Percentiles rank a stretch among this genome's conserved stretches.
phyloP scores from a whole-genome alignment of 1,139 yeast species.

The Kodamaea arcana region DNA sequence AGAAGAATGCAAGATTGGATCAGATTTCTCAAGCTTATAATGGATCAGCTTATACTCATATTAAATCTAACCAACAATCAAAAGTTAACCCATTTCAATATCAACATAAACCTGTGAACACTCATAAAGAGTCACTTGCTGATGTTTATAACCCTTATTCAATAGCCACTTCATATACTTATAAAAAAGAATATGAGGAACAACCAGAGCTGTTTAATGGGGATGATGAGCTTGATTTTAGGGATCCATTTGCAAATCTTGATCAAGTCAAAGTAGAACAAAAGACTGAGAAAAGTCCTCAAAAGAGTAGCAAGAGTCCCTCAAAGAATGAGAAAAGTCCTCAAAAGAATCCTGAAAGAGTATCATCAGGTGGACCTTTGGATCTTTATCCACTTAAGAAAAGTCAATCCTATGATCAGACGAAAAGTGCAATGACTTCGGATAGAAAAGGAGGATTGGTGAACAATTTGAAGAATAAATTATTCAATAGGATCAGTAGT shows the following conservation, averaged over 20 bases:
- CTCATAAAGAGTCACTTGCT: slow-evolving; percentile 5
- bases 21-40: no score
- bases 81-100: background rate
- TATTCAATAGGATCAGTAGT: slow-evolving; percentile 4
- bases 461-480: slow-evolving; percentile 15
- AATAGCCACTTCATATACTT: slow-evolving; percentile 4
- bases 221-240: slow-evolving; percentile 7
- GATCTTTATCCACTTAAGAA: slow-evolving; percentile 11
- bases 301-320: background rate
- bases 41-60: background rate
- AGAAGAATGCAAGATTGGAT: background rate
- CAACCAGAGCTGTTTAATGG: background rate
- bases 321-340: slow-evolving; percentile 2
- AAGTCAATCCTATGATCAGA: slow-evolving; percentile 34
- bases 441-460: slow-evolving; percentile 14
- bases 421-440: slow-evolving; percentile 33
- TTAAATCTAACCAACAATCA: no score
- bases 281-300: slow-evolving; percentile 1
- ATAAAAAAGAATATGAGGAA: slow-evolving; percentile 2
- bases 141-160: slow-evolving; percentile 5
- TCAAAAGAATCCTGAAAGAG: background rate
- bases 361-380: background rate
- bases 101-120: background rate
- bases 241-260: slow-evolving; percentile 8
- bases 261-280: no score